Conservation (phyloP, 2,329 filamentous ascomycete species). For the Aspergillus aculeatus region DNA sequence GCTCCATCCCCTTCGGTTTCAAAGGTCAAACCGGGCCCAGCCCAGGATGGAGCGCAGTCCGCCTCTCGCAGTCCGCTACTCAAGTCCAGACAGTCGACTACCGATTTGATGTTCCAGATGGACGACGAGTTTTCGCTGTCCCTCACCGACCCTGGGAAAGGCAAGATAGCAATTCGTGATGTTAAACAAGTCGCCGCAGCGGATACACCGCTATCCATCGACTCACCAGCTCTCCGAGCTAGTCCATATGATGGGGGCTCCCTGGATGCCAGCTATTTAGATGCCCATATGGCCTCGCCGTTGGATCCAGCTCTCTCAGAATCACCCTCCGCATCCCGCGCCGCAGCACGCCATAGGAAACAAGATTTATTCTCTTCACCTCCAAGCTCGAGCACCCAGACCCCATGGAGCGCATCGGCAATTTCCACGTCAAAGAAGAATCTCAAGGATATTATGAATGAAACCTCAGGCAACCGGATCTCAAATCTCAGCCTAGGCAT, state of each 20-base stretch:
- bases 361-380: conserved; percentile 24
- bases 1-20: conserved; percentile 47
- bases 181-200: conserved; percentile 16
- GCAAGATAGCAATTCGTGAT: conserved; percentile 29
- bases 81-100: conserved; percentile 65
- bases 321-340: conserved; percentile 27
- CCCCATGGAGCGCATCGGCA: conserved; percentile 55
- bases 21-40: conserved; percentile 41
- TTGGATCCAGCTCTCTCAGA: conserved; percentile 18
- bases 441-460: conserved; percentile 73
- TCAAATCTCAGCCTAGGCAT: conserved; percentile 56
- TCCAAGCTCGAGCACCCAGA: conserved; percentile 31
- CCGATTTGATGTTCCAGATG: conserved; percentile 91
- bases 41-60: conserved; percentile 43
- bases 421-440: conserved; percentile 65
- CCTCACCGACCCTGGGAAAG: conserved; percentile 27
- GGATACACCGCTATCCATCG: conserved; percentile 22
- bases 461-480: conserved; percentile 52
- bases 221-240: conserved; percentile 27
- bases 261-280: conserved; percentile 27
- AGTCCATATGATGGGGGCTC: conserved; percentile 29
- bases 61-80: conserved; percentile 64
- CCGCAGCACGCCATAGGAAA: conserved; percentile 21
- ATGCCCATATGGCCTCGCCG: conserved; percentile 30
- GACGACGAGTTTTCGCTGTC: conserved; percentile 66